Base-by-base conservation (phyloP, 2,329 filamentous ascomycete genomes). In the Paraconiothyrium brasiliense region DNA sequence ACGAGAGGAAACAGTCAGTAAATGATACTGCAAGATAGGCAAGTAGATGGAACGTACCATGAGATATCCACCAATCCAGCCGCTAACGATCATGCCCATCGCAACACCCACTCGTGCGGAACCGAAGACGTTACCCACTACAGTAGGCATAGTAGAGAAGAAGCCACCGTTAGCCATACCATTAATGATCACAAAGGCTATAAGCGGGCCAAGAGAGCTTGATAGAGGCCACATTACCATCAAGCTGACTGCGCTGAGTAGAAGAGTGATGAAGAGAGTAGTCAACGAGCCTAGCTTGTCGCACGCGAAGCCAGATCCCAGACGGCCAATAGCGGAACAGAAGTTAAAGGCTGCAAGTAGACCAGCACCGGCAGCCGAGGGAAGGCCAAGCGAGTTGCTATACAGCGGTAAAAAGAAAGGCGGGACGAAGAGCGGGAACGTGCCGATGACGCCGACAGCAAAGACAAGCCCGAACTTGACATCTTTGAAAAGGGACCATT, bases 191-290 rank as follows among this genome's bases (percentile, higher is more conserved):
- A 51, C 32, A 22, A 51, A 51, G 10, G 32, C 48, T 11, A 51
- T 20, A 5, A 51, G 48, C 4, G 48, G 48, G 20, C 48, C 48
- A 1, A 51, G 30, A 35, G 48, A 51, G 32, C 14, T 51, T 13
- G 48, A 51, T 6, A 51, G 48, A 13, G 48, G 48, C 48, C 48
- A 51, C 48, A 51, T 51, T 2, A 51, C 48, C 48, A 51, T 51
- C 48, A 51, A 32, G 20, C 48, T 51, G 9, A 37, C 22, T 5
- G 48, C 32, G 48, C 48, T 51, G 8, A 51, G 32, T 1, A 51
- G n/a, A 4, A 51, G 48, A 8, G 48, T 51, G 13, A 51, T 16
- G 32, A 51, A 51, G 0, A 51, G 32, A 4, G 48, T 51, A 16
- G 16, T 51, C 48, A 51, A 22, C 11, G 32, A 37, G 30, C 48